Evolutionary conservation across 2,329 filamentous ascomycete genomes (phyloP), one percentile per base, ranked within the genome.

Genomic region (Curvularia lunata): DNA sequence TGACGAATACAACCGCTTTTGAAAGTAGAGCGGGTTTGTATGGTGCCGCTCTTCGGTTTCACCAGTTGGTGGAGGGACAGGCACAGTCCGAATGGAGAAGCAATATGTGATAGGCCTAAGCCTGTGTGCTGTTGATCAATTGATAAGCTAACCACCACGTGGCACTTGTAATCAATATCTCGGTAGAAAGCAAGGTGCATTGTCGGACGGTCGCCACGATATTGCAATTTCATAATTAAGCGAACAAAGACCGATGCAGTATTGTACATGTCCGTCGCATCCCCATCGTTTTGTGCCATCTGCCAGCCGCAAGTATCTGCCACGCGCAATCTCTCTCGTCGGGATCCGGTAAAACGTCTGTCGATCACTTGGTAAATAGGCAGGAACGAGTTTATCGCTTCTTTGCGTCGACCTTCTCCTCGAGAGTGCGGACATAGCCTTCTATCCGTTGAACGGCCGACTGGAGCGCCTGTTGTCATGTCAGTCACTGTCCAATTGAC

Each of bases 371-470:
- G 9, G 18, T 30, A 12, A 38, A 19, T 41, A 16, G 12, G 25
- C 2, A 18, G 7, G 16, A 3, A 13, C 10, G 21, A 13, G 9
- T 47, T 48, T 61, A 63, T 53, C 54, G 50, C 54, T 61, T 77
- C 66, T 72, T 75, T 48, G 66, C 81, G 66, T 88, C 87, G 67
- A 93, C 84, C 81, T 90, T 92, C 70, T 91, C 86, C 81, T 98
- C 94, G 64, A 98, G 81, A 50, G 86, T 86, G 74, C 88, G 86
- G 64, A 97, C 88, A 76, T 97, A 96, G 63, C 85, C 86, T 79
- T 92, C 92, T 77, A 97, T 86, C 75, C 91, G 87, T 78, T 93
- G 89, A 56, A 96, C 93, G 48, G 92, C 91, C 48, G 88, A 85
- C 85, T 97, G 93, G 48, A 98, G 85, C 65, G 91, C 88, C 93